These are phyloP conservation scores for Trichosporon sp. DNA, from an alignment of 1,284 basidiomycete genomes.

Conservation along the genomic window DNA sequence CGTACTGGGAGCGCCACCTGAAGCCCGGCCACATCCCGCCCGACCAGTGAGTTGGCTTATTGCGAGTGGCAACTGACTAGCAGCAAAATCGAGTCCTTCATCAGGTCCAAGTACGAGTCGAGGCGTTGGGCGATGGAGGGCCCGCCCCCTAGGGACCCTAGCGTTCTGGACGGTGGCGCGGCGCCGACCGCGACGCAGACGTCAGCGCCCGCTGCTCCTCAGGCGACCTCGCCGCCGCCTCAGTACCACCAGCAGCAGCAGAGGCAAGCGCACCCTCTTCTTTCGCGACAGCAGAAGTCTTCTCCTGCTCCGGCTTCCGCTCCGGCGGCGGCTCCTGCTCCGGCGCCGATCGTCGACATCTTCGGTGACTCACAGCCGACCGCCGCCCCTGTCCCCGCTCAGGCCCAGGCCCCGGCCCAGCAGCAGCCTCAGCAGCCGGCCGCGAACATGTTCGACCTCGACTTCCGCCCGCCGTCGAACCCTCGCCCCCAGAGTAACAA, in stretches of 20 bases:
- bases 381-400: conserved; percentile 32
- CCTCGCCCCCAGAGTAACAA: conserved; percentile 36
- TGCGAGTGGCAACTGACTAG: background rate
- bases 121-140: conserved; percentile 90
- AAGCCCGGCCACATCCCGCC: conserved; percentile 89
- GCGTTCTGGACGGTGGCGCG: conserved; percentile 67
- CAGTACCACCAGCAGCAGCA: background rate
- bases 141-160: conserved; percentile 78
- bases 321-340: conserved; percentile 30
- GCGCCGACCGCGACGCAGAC: background rate
- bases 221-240: conserved; percentile 16
- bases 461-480: conserved; percentile 53
- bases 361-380: conserved; percentile 41
- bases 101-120: conserved; percentile 95
- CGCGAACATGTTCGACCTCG: conserved; percentile 56
- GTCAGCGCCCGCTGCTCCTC: conserved; percentile 16
- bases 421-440: conserved; percentile 20
- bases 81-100: conserved; percentile 98
- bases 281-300: conserved; percentile 39
- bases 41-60: conserved; percentile 74
- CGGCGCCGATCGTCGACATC: conserved; percentile 46
- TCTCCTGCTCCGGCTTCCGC: conserved; percentile 19
- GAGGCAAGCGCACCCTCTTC: conserved; percentile 44
- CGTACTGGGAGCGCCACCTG: conserved; percentile 97
- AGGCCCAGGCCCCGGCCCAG: conserved; percentile 33